Conservation (phyloP, 257 asterid genomes). For the Capsicum rhomboideum region DNA sequence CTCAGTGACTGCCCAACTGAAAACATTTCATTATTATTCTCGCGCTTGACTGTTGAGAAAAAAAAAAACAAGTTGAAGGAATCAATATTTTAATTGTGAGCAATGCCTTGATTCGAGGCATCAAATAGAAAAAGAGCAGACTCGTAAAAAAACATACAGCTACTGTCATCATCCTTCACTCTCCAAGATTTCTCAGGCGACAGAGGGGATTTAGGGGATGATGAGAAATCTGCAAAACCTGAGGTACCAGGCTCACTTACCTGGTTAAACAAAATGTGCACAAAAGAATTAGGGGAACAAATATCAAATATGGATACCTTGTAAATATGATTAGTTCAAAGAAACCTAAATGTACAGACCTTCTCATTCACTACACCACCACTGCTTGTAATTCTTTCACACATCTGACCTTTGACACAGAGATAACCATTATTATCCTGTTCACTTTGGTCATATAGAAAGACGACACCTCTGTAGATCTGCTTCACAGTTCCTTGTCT, state of each 20-base stretch:
- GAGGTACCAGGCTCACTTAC: constrained; percentile 49
- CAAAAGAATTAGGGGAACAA: not conserved
- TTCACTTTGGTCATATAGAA: constrained; percentile 57
- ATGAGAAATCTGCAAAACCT: constrained; percentile 45
- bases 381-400: constrained; percentile 62
- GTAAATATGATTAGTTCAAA: not conserved
- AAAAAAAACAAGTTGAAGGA: constrained; percentile 5
- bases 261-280: constrained; percentile 25
- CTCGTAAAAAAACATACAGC: constrained; percentile 47
- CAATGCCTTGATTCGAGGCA: not conserved
- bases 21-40: constrained; percentile 54
- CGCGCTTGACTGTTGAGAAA: constrained; percentile 49
- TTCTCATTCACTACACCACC: constrained; percentile 36
- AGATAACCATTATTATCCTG: constrained; percentile 64
- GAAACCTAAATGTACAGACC: constrained; percentile 36
- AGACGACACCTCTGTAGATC: constrained; percentile 68
- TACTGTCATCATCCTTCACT: constrained; percentile 50
- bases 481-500: constrained; percentile 71
- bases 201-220: constrained; percentile 78
- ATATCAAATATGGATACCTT: not conserved
- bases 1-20: constrained; percentile 81
- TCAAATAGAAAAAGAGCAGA: constrained; percentile 4
- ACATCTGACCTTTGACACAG: constrained; percentile 52
- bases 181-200: constrained; percentile 57
- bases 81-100: constrained; percentile 4